Percentiles rank a stretch among this genome's conserved stretches.
Evolutionary conservation across 805 yeast genomes (phyloP).

Genomic region (Yamadazyma endophytica): DNA sequence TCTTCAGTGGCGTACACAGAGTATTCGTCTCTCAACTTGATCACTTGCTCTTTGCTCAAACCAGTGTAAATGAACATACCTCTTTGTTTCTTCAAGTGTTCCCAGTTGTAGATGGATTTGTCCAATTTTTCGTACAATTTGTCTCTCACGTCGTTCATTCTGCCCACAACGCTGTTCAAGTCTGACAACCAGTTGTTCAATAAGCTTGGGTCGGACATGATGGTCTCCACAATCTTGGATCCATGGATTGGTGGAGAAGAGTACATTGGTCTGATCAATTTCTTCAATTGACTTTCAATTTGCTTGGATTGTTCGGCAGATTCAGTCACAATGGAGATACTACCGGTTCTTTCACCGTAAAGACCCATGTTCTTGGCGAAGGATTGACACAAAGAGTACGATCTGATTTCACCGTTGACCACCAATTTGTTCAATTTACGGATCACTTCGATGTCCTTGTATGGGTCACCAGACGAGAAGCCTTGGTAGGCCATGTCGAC

Average conservation of each 20-base stretch:
- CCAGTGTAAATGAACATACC: conserved; percentile 98
- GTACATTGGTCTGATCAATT: conserved; percentile 78
- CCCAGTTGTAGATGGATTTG: conserved; percentile 71
- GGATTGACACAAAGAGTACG: conserved; percentile 50
- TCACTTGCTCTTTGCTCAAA: conserved; percentile 64
- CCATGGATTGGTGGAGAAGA: conserved; percentile 97
- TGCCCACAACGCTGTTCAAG: conserved; percentile 71
- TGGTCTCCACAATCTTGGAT: conserved; percentile 78
- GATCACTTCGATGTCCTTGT: conserved; percentile 56
- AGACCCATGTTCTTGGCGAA: conserved; percentile 48
- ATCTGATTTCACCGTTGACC: conserved; percentile 46
- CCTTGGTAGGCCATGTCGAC: conserved; percentile 97
- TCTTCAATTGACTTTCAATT: conserved; percentile 78
- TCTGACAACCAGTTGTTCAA: conserved; percentile 76
- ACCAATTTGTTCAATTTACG: conserved; percentile 44
- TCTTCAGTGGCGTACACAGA: conserved; percentile 83
- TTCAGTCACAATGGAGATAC: conserved; percentile 62
- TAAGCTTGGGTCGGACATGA: conserved; percentile 54
- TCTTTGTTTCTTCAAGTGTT: conserved; percentile 79
- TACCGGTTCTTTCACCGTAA: conserved; percentile 65
- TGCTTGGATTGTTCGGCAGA: conserved; percentile 46
- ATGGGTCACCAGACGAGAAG: conserved; percentile 80
- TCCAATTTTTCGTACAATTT: conserved; percentile 59
- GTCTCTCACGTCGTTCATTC: conserved; percentile 71
- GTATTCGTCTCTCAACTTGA: conserved; percentile 62